A percentile compares a stretch with the other conserved stretches of the same genome.
Evolutionary conservation across 768 basidiomycete species (phyloP).

Genomic region (Psilocybe cyanescens): DNA sequence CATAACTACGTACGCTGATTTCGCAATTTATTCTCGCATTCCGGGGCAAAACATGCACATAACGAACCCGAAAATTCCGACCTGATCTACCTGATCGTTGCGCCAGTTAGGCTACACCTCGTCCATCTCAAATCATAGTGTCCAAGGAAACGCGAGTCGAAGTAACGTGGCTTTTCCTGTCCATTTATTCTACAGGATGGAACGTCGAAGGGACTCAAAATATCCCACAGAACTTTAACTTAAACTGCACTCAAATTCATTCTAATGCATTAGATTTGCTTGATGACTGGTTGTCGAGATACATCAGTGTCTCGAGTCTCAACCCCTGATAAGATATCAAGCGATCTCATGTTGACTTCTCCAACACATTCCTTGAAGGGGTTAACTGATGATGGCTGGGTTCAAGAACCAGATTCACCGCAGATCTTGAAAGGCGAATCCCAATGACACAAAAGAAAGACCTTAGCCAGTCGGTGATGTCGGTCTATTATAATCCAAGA

Average conservation of each 20-base stretch:
- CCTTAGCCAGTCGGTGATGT: not conserved
- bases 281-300: slow-evolving; percentile 9
- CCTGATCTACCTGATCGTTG: slow-evolving; percentile 10
- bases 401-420: not conserved
- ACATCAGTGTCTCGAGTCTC: slow-evolving; percentile 3
- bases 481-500: not conserved
- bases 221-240: not conserved
- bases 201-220: not conserved
- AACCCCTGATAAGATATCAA: slow-evolving; percentile 4
- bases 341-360: not conserved
- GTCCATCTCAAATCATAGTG: slow-evolving; percentile 6
- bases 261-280: not conserved
- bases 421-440: not conserved
- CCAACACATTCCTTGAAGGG: not conserved
- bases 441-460: not conserved
- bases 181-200: not conserved
- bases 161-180: not conserved
- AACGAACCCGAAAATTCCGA: slow-evolving; percentile 8
- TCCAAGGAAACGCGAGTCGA: slow-evolving; percentile 10
- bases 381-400: not conserved
- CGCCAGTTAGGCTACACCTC: slow-evolving; percentile 3
- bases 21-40: not conserved
- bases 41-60: not conserved
- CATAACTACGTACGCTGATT: not conserved
- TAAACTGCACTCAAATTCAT: not conserved